phyloP scores from a whole-genome alignment of 352 stramenopile genomes.

The Globisporangium heterothallicum region DNA sequence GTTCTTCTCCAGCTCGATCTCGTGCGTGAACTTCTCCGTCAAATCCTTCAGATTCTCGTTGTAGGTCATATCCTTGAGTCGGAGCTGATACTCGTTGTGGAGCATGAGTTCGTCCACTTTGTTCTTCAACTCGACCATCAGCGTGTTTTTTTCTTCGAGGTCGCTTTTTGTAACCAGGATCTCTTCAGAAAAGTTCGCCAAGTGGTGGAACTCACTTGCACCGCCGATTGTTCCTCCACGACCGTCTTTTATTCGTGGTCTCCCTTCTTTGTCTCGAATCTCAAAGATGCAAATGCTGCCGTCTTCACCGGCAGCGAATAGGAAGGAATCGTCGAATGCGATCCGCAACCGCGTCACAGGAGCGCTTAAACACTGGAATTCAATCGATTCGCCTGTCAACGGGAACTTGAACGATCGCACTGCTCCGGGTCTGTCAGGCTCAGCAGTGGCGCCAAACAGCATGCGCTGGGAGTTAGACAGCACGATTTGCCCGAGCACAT shows the following conservation, averaged over 20 bases:
- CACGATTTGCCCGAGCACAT: constrained; percentile 78
- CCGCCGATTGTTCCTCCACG: constrained; percentile 2
- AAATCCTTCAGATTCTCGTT: constrained; percentile 93
- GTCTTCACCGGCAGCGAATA: constrained; percentile 87
- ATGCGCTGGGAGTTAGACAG: constrained; percentile 81
- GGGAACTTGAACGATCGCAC: constrained; percentile 88
- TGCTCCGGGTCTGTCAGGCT: constrained; percentile 65
- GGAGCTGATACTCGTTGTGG: constrained; percentile 94
- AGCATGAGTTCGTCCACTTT: constrained; percentile 93
- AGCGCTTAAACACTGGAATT: constrained; percentile 80
- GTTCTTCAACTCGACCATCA: constrained; percentile 91
- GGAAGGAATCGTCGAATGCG: constrained; percentile 84
- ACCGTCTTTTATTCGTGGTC: constrained; percentile 37
- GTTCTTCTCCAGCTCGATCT: constrained; percentile 91
- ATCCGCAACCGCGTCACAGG: constrained; percentile 80
- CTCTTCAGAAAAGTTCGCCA: constrained; percentile 57
- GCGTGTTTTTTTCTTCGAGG: constrained; percentile 89
- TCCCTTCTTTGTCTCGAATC: constrained; percentile 81
- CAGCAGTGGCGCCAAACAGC: constrained; percentile 84
- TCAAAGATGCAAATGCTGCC: constrained; percentile 87
- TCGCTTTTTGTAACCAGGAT: constrained; percentile 88
- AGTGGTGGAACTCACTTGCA: constrained; percentile 17
- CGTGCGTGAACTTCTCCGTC: constrained; percentile 90
- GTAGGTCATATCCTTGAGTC: constrained; percentile 95
- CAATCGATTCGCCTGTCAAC: constrained; percentile 84